Base-by-base conservation (phyloP, 768 basidiomycete species). In the Agrocybe pediades region DNA sequence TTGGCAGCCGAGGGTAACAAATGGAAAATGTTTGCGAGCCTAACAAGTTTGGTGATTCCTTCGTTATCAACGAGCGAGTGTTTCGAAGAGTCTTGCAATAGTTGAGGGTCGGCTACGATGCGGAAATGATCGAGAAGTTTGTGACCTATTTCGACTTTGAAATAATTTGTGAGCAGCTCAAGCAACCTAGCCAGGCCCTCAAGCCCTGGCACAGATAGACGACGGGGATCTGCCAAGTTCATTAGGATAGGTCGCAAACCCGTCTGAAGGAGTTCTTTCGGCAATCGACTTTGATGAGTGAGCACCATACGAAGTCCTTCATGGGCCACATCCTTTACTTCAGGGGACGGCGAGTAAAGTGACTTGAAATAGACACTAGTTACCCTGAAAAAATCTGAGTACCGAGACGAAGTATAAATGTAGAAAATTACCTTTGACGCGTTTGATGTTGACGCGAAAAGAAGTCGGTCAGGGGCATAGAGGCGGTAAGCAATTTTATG, bases 131-230 rank as follows among this genome's bases (percentile, higher is more conserved):
- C 97, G 19, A 99, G 78, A 6, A 99, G 84, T 71, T 99, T 99
- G 69, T 92, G 85, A 0, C 97, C 97, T 55, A 99, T 98, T 74
- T 99, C 97, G 16, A 99, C 96, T 69, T 98, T 98, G 85, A 99
- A 99, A 73, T 99, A 98, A 68, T 98, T 98, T 33, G 95, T 97
- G 51, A 99, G 74, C 6, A 99, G 81, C 68, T 97, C 94, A 45
- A 99, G 77, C 45, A 99, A 81, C 11, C 96, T 87, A 11, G 95
- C 96, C 20, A 99, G 77, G 2, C 97, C 97, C 68, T 99, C 95
- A 51, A 96, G 68, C 9, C 95, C 95, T 4, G 91, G 83, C 21
- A 97, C 90, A 6, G 93, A 95, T 27, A 99, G 80, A 29, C 93
- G 85, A 65, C 95, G 95, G 30, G 95, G 92, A 71, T 98, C 97